Conservation (phyloP, 192 early-diverging fungal species). For the Gigaspora rosea region DNA sequence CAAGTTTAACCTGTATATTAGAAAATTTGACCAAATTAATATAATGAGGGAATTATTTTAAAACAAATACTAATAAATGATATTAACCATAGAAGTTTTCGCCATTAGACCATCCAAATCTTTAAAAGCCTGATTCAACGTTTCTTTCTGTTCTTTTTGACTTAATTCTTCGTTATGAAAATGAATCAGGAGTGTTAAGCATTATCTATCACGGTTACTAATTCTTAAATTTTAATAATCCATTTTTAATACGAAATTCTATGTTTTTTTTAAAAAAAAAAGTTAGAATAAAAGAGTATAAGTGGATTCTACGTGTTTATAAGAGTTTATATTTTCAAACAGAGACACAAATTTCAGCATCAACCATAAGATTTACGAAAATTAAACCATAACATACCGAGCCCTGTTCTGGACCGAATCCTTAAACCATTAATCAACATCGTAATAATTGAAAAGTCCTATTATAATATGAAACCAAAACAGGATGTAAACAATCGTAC, state of each 20-base stretch:
- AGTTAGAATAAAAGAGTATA: too few species aligned
- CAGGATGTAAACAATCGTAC: conserved; percentile 41
- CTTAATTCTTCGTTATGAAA: conserved; percentile 59
- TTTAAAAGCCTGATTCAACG: conserved; percentile 79
- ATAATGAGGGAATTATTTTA: conserved; percentile 12
- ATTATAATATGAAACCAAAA: too few species aligned
- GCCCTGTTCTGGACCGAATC: conserved; percentile 39
- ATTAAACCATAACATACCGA: conserved; percentile 51
- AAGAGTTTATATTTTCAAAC: too few species aligned
- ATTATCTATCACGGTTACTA: too few species aligned
- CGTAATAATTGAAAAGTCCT: too few species aligned
- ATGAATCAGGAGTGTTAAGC: background rate
- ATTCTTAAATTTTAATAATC: too few species aligned
- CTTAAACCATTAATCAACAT: background rate
- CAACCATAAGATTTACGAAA: background rate
- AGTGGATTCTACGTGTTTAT: too few species aligned
- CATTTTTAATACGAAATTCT: too few species aligned
- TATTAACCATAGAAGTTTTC: conserved; percentile 82
- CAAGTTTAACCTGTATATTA: conserved; percentile 55
- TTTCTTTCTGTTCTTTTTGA: conserved; percentile 66
- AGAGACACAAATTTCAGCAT: background rate
- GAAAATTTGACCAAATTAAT: conserved; percentile 31
- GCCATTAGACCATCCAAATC: conserved; percentile 88
- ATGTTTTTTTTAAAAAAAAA: too few species aligned
- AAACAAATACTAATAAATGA: background rate